A percentile compares a stretch with the other conserved stretches of the same genome.
These are phyloP conservation scores for Penicillium bialowiezense DNA, from an alignment of 495 filamentous ascomycete genomes.

Conservation along the genomic window DNA sequence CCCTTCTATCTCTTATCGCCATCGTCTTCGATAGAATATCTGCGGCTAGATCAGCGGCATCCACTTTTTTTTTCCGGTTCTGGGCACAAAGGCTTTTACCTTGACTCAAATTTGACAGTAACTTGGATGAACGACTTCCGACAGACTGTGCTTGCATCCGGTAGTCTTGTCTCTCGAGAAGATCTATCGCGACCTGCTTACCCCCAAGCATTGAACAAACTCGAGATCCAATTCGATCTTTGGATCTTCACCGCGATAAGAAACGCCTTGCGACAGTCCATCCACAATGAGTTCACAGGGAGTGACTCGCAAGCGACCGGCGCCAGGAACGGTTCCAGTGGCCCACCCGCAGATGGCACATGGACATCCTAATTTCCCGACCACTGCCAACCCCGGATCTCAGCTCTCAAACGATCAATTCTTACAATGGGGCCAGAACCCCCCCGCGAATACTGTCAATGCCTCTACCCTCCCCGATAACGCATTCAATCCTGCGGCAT, in stretches of 20 bases:
- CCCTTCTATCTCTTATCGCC: background rate
- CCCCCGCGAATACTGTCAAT: slow-evolving; percentile 34
- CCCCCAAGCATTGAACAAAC: background rate
- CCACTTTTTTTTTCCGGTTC: slow-evolving; percentile 13
- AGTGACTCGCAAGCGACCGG: slow-evolving; percentile 65
- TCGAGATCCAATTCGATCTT: background rate
- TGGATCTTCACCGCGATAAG: slow-evolving; percentile 9
- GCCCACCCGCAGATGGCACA: slow-evolving; percentile 42
- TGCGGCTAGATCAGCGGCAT: background rate
- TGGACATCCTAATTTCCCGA: slow-evolving; percentile 27
- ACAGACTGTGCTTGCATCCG: slow-evolving; percentile 1
- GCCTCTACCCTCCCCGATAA: slow-evolving; percentile 28
- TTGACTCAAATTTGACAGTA: slow-evolving; percentile 10
- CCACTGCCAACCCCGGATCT: slow-evolving; percentile 25
- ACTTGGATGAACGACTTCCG: slow-evolving; percentile 7
- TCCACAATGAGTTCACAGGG: slow-evolving; percentile 42
- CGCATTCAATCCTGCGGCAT: slow-evolving; percentile 40
- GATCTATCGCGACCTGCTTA: background rate
- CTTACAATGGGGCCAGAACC: slow-evolving; percentile 51
- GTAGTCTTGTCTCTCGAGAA: background rate
- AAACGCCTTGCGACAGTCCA: slow-evolving; percentile 5
- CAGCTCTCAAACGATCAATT: slow-evolving; percentile 54
- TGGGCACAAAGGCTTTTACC: slow-evolving; percentile 9
- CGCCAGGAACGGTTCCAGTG: slow-evolving; percentile 64
- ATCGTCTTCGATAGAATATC: background rate